Evolutionary conservation across 2,329 filamentous ascomycete species (phyloP), one percentile per base, ranked within the genome.

Genomic region (Penicillium sp.): DNA sequence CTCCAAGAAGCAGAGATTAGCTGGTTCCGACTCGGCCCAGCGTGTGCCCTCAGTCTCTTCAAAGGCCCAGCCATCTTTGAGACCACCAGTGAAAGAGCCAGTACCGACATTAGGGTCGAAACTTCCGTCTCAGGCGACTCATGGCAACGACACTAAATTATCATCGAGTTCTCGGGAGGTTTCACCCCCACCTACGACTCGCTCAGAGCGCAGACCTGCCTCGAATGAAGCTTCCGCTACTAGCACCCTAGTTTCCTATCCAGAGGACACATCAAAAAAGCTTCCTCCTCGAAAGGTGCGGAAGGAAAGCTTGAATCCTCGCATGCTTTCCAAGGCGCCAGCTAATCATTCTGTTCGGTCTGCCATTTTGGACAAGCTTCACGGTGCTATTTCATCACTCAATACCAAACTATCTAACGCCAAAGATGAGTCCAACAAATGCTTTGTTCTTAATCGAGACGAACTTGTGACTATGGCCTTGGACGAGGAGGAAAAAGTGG

Each of bases 401-500:
- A 79, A 80, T 52, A 64, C 72, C 24, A 67, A 76, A 39, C 50
- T 72, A 43, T 59, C 54, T 8, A 69, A 70, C 40, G 67, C 70
- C 33, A 71, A 69, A 24, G 63, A 70, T 14, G 57, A 56, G 33
- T 57, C 66, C 2, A 71, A 74, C 21, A 68, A 64, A 26, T 62
- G 63, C 34, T 62, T 78, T 33, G 47, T 75, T n/a, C 56, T 81
- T 7, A 74, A 69, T 7, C 54, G 72, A 1, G 68, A 79, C 51
- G 76, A 81, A 60, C 62, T 81, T 33, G 65, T 78, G 21, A 72
- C 68, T 13, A 75, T 79, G 73, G 75, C 78, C 11, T 58, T 78
- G n/a, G 75, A 81, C 48, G 86, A 92, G 56, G 95, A 99, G 74
- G 87, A 96, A 69, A 83, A 83, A 31, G 77, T 85, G 7, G 92